These are phyloP conservation scores for Onygenales sp. DNA, from an alignment of 2,329 filamentous ascomycete genomes.

Conservation along the genomic window DNA sequence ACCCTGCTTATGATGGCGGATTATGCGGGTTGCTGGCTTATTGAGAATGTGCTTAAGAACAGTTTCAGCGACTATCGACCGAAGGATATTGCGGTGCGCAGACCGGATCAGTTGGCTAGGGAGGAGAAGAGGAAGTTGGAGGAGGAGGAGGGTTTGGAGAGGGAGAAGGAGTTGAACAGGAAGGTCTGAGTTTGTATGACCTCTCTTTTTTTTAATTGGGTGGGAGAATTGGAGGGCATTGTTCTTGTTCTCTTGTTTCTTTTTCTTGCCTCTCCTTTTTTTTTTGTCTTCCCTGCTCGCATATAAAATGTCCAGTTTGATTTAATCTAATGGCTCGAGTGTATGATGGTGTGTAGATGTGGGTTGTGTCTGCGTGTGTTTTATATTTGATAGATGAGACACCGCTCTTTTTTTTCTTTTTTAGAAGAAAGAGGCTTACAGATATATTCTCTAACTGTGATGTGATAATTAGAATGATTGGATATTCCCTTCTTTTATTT, in stretches of 20 bases:
- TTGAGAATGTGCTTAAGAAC: slow-evolving; percentile 77
- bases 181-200: slow-evolving; percentile 10
- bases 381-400: too few species aligned
- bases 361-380: too few species aligned
- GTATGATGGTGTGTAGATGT: background rate
- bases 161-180: slow-evolving; percentile 25
- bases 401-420: too few species aligned
- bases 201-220: background rate
- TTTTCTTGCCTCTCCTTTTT: slow-evolving; percentile 5
- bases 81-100: slow-evolving; percentile 81
- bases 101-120: slow-evolving; percentile 74
- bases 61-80: slow-evolving; percentile 86
- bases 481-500: too few species aligned
- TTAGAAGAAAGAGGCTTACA: too few species aligned
- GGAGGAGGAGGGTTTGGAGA: slow-evolving; percentile 40
- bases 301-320: background rate
- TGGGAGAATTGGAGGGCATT: background rate
- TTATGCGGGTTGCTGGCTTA: slow-evolving; percentile 74
- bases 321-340: background rate
- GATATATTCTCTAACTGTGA: too few species aligned
- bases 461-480: too few species aligned
- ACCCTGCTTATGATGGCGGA: slow-evolving; percentile 78
- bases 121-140: slow-evolving; percentile 61
- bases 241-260: background rate
- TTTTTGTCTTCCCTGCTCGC: background rate